These are phyloP conservation scores for Ophiocordyceps camponoti-rufipedis DNA, from an alignment of 2,329 filamentous ascomycete species.

Conservation along the genomic window DNA sequence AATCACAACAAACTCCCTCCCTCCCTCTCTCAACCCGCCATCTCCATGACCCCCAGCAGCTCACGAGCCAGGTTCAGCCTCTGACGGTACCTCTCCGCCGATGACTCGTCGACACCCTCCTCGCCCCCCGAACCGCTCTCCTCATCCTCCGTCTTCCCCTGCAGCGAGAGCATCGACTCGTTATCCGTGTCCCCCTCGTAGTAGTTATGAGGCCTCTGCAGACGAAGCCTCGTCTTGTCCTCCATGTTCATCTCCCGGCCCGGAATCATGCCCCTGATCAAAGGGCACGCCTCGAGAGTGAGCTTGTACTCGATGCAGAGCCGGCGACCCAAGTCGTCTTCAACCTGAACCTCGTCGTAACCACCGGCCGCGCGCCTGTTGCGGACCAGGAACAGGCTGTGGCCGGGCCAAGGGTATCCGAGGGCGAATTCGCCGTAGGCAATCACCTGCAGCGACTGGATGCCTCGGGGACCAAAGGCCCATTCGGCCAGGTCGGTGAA, in stretches of 20 bases:
- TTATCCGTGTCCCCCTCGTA: background rate
- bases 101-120: no score
- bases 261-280: background rate
- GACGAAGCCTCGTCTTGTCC: background rate
- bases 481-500: background rate
- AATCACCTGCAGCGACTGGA: background rate
- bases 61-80: no score
- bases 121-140: no score
- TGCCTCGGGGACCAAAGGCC: background rate
- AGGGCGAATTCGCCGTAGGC: background rate
- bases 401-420: background rate
- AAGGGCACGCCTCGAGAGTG: background rate
- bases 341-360: background rate
- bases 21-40: no score
- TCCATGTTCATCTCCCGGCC: background rate
- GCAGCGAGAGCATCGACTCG: no score
- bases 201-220: background rate
- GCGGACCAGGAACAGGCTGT: background rate
- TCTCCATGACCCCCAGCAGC: no score
- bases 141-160: no score
- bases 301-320: background rate
- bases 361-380: background rate
- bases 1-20: no score
- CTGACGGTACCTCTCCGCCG: no score
- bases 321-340: background rate